A percentile compares a stretch with the other conserved stretches of the same genome.
phyloP scores from a whole-genome alignment of 192 early-diverging fungal genomes.

The Coemansia sp. region DNA sequence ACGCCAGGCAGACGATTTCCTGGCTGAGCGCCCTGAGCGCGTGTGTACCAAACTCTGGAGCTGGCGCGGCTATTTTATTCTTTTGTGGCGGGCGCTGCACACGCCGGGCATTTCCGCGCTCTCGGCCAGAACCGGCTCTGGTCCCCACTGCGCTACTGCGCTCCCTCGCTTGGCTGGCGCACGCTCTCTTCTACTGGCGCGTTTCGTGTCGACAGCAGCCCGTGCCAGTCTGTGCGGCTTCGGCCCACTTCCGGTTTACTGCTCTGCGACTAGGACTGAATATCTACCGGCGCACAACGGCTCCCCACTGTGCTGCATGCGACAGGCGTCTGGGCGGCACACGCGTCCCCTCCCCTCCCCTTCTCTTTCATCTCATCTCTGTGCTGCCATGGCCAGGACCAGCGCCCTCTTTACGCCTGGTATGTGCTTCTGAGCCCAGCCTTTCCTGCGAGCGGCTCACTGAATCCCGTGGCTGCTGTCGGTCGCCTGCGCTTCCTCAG shows the following conservation, averaged over 20 bases:
- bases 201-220: background rate
- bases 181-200: background rate
- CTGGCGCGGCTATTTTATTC: background rate
- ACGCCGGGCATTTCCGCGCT: background rate
- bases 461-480: no score
- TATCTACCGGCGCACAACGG: background rate
- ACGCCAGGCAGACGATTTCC: no score
- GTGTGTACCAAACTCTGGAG: background rate
- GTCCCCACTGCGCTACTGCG: constrained; percentile 1
- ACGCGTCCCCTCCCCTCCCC: background rate
- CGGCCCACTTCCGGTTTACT: constrained; percentile 1
- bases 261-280: background rate
- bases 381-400: no score
- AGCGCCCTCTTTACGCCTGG: no score
- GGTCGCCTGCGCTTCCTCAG: no score
- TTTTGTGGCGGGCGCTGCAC: background rate
- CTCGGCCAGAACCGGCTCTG: background rate
- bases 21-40: background rate
- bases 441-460: no score
- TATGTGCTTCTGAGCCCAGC: no score
- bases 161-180: background rate
- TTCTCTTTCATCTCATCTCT: background rate
- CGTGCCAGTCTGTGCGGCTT: background rate
- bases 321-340: background rate
- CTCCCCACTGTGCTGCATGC: background rate